phyloP scores from a whole-genome alignment of 2,329 filamentous ascomycete genomes.

The Verticillium longisporum region DNA sequence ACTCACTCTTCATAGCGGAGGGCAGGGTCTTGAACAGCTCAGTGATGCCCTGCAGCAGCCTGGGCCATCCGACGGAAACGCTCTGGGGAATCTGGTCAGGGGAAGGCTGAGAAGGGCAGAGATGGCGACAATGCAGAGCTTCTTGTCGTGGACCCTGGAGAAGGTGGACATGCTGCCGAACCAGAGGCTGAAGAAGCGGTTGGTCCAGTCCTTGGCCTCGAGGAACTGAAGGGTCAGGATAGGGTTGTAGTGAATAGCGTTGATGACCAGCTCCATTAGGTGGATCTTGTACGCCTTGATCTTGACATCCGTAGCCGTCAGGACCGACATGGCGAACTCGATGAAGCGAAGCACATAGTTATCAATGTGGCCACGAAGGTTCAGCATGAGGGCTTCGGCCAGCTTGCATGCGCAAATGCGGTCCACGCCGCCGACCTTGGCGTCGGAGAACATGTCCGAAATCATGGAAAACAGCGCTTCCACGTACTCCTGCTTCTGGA shows the following conservation, averaged over 20 bases:
- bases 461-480: conserved; percentile 91
- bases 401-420: conserved; percentile 96
- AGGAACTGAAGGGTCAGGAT: conserved; percentile 75
- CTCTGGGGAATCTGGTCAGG: conserved; percentile 82
- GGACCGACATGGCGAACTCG: conserved; percentile 76
- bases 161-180: conserved; percentile 95
- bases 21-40: conserved; percentile 89
- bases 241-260: conserved; percentile 96
- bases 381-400: conserved; percentile 94
- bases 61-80: conserved; percentile 90
- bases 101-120: conserved; percentile 74
- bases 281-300: conserved; percentile 94
- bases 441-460: conserved; percentile 85
- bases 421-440: conserved; percentile 89
- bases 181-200: conserved; percentile 98
- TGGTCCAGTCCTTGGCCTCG: conserved; percentile 91
- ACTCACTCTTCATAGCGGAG: conserved; percentile 73
- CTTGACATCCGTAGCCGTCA: conserved; percentile 69
- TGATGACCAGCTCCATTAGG: conserved; percentile 98
- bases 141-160: conserved; percentile 95
- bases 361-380: conserved; percentile 81
- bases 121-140: conserved; percentile 92
- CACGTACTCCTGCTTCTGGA: conserved; percentile 79
- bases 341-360: conserved; percentile 86
- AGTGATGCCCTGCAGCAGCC: conserved; percentile 81